These are phyloP conservation scores for Cordyceps pruinosa DNA, from an alignment of 2,329 filamentous ascomycete species.

Conservation along the genomic window DNA sequence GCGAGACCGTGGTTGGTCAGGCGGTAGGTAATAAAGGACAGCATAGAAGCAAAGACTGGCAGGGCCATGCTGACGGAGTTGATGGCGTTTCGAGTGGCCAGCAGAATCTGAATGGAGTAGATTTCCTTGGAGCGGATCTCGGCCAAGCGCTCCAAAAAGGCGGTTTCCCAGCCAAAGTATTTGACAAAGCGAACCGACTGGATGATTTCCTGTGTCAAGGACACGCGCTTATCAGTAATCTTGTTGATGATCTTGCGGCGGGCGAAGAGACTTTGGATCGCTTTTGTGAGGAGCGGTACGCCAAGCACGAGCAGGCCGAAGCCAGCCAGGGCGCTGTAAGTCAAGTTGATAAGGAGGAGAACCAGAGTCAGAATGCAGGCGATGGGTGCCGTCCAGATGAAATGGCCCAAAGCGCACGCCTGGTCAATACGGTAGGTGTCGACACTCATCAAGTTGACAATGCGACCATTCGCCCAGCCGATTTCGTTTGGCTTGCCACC, in stretches of 20 bases:
- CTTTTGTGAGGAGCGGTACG: constrained; percentile 68
- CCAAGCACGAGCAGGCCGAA: constrained; percentile 75
- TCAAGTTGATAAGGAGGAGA: constrained; percentile 77
- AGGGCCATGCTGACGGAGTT: constrained; percentile 78
- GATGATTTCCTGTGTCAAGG: constrained; percentile 85
- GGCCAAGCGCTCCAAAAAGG: constrained; percentile 71
- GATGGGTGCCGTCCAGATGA: constrained; percentile 82
- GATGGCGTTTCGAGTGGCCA: constrained; percentile 79
- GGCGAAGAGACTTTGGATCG: constrained; percentile 68
- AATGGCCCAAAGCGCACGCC: constrained; percentile 81
- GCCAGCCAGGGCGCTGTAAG: constrained; percentile 82
- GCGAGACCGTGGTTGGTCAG: constrained; percentile 59
- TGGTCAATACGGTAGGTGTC: constrained; percentile 91
- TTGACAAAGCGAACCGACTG: constrained; percentile 92
- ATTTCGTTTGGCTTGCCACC: constrained; percentile 47
- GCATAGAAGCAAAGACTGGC: constrained; percentile 90
- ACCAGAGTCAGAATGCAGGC: constrained; percentile 71
- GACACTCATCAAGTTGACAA: constrained; percentile 90
- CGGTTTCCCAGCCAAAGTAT: constrained; percentile 90
- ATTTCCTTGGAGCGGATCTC: constrained; percentile 73
- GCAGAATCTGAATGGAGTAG: constrained; percentile 70
- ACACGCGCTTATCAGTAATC: constrained; percentile 86
- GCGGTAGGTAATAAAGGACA: constrained; percentile 81
- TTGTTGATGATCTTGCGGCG: constrained; percentile 81
- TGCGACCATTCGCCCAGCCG: constrained; percentile 88